These are phyloP conservation scores for Cladosporium oxysporum DNA, from an alignment of 2,329 filamentous ascomycete genomes.

Conservation along the genomic window DNA sequence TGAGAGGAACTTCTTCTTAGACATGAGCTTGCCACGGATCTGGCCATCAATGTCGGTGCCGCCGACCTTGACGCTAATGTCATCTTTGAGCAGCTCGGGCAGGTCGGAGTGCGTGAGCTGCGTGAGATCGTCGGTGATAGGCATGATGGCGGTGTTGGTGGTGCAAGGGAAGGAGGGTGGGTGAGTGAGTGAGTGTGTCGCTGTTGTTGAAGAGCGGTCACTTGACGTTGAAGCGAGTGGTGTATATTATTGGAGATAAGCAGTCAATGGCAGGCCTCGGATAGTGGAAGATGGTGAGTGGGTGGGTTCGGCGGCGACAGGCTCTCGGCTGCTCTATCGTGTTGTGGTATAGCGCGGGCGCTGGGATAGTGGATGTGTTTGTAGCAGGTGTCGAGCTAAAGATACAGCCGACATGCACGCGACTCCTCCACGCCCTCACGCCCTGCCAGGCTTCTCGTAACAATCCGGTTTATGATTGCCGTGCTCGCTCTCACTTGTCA, in stretches of 20 bases:
- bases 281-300: background rate
- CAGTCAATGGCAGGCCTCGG: background rate
- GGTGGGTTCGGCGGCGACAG: too few relatives aligned
- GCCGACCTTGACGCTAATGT: constrained; percentile 81
- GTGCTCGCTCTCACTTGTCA: background rate
- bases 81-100: constrained; percentile 65
- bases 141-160: constrained; percentile 30
- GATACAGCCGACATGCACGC: background rate
- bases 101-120: constrained; percentile 65
- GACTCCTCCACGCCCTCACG: background rate
- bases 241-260: background rate
- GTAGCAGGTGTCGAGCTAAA: constrained; percentile 3
- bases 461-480: background rate
- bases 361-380: constrained; percentile 9
- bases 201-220: background rate
- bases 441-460: background rate
- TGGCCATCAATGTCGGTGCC: constrained; percentile 86
- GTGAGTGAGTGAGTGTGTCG: background rate
- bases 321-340: constrained; percentile 4
- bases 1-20: constrained; percentile 89
- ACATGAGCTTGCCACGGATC: constrained; percentile 85
- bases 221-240: background rate
- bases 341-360: constrained; percentile 10
- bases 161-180: background rate
- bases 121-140: constrained; percentile 37